phyloP scores from a whole-genome alignment of 2,329 filamentous ascomycete genomes.

The Aspergillaceae sp. region DNA sequence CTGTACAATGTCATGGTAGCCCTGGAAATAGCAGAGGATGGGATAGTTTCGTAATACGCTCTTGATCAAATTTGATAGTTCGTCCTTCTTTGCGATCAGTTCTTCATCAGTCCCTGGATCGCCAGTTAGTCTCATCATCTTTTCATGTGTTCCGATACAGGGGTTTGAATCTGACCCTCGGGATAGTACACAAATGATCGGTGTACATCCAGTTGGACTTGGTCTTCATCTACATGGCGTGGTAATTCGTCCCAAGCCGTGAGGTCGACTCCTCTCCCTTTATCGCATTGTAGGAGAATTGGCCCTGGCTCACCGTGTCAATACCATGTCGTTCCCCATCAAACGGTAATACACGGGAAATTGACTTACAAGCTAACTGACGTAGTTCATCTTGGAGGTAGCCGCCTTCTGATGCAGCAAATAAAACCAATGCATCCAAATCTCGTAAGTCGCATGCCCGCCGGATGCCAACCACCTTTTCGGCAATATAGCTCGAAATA shows the following conservation, averaged over 20 bases:
- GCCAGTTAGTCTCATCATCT: neutral
- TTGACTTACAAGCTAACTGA: constrained; percentile 63
- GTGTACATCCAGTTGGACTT: constrained; percentile 86
- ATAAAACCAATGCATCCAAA: constrained; percentile 45
- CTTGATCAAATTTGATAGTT: constrained; percentile 72
- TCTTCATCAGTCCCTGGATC: constrained; percentile 60
- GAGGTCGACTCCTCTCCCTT: constrained; percentile 9
- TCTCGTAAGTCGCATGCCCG: constrained; percentile 54
- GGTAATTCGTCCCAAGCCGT: constrained; percentile 55
- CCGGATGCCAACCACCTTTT: constrained; percentile 44
- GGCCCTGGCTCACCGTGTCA: constrained; percentile 35
- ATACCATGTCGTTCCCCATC: constrained; percentile 1
- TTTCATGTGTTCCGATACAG: neutral
- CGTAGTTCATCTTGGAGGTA: constrained; percentile 61
- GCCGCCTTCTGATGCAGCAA: constrained; percentile 59
- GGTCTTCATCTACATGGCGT: constrained; percentile 76
- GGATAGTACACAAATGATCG: constrained; percentile 98
- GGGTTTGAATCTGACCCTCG: constrained; percentile 47
- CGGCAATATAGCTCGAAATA: constrained; percentile 5
- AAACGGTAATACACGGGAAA: neutral
- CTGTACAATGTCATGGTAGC: constrained; percentile 97
- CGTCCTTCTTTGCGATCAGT: constrained; percentile 60
- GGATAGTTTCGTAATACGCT: constrained; percentile 72
- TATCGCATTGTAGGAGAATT: constrained; percentile 38
- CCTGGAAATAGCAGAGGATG: constrained; percentile 90